Conservation (phyloP, 108 stramenopile species). For the Aurantiochytrium sp. region DNA sequence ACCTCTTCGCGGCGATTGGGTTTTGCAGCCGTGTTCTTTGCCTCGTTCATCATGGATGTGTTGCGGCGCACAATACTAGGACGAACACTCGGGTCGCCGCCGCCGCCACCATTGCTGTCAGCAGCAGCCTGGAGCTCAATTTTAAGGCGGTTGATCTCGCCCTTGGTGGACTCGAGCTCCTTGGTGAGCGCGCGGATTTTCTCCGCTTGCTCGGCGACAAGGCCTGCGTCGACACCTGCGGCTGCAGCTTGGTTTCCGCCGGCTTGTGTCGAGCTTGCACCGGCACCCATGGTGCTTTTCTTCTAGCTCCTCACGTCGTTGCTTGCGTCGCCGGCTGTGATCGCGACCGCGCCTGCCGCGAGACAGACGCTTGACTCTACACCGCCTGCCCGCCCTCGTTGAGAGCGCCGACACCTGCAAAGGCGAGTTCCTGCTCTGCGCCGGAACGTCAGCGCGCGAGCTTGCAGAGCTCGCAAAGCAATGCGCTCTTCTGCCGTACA, state of each 20-base stretch:
- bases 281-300: neutral
- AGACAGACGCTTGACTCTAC: no score
- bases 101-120: neutral
- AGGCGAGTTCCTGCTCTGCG: no score
- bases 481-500: no score
- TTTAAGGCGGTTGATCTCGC: neutral
- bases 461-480: no score
- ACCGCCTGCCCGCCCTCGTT: no score
- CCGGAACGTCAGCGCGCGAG: no score
- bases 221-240: neutral
- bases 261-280: neutral
- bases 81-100: neutral
- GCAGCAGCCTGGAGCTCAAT: neutral
- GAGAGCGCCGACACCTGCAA: no score
- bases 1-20: neutral
- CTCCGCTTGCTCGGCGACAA: constrained; percentile 15
- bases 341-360: no score
- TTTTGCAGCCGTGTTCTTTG: neutral
- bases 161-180: neutral
- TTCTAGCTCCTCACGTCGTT: no score
- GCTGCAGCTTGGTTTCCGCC: neutral
- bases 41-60: neutral
- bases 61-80: neutral
- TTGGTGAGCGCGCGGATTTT: neutral
- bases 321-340: no score